Base-by-base conservation (phyloP, 305 asterid genomes). In the Galium porrigens region DNA sequence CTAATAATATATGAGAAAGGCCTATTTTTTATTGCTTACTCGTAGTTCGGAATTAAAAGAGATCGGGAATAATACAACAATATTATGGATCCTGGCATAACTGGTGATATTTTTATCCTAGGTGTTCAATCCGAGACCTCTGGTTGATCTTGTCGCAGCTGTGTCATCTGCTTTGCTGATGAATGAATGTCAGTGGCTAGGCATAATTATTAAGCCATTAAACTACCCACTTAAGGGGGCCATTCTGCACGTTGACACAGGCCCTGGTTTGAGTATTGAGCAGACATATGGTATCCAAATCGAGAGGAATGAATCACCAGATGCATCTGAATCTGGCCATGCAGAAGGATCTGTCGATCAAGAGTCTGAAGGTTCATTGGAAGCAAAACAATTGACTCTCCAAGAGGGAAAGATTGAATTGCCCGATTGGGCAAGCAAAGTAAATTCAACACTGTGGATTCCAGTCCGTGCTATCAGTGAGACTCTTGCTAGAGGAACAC, bases 131-230 rank as follows among this genome's bases (percentile, higher is more conserved):
- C 96, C 96, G 67, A 92, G 99, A 83, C 70, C 94, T 74, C 83
- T 92, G 80, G 97, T 92, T 75, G 99, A 89, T 84, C 97, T 92
- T 74, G 80, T 83, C 70, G 90, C 95, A 73, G 97, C 99, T 68
- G 88, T 92, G 76, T 87, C 99, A 72, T 89, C 99, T 62, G 96
- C 88, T 76, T 82, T 92, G 81, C 85, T 92, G 76, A 85, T 89
- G 82, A 92, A 89, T 82, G 96, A 89, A 77, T 62, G 87, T 73
- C 99, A 92, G 75, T 87, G 96, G 97, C 83, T 92, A 58, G 99
- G 99, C 66, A 82, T 92, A 66, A 79, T 87, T 81, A 81, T 89
- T 56, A 87, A 67, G 77, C 99, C 97, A 25, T 76, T 89, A 68
- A 83, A 79, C 42, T 89, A 92, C 76, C 79, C 96, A 56, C 97